Conservation (phyloP, 768 basidiomycete genomes). For the Amanita brunnescens region DNA sequence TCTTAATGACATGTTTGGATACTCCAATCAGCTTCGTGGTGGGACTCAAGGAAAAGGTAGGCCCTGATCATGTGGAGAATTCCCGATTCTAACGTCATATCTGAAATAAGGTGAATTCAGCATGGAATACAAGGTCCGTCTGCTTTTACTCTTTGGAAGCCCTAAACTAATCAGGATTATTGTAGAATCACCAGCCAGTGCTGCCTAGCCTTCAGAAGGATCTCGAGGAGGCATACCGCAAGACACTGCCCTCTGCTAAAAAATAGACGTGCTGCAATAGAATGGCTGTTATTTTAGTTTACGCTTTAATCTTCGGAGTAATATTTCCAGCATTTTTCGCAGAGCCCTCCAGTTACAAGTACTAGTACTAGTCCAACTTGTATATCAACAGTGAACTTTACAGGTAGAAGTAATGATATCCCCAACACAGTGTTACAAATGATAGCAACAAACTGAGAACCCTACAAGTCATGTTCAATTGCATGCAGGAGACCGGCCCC, state of each 20-base stretch:
- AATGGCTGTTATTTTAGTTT: not conserved
- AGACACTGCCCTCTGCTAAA: slow-evolving; percentile 61
- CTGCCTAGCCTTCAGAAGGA: slow-evolving; percentile 83
- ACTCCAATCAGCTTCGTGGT: slow-evolving; percentile 87
- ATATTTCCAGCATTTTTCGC: not conserved
- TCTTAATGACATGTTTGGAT: slow-evolving; percentile 97
- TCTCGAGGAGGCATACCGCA: slow-evolving; percentile 78
- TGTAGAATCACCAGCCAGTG: slow-evolving; percentile 72
- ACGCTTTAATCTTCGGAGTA: not conserved
- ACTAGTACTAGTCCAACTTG: no score
- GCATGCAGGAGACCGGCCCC: no score
- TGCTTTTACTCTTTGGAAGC: not conserved
- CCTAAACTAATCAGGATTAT: not conserved
- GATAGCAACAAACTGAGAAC: no score
- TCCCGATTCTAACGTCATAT: not conserved
- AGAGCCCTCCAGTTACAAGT: not conserved
- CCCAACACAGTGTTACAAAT: no score
- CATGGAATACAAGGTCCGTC: slow-evolving; percentile 63
- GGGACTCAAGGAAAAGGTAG: slow-evolving; percentile 90
- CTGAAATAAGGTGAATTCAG: slow-evolving; percentile 56
- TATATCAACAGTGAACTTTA: no score
- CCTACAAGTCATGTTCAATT: no score
- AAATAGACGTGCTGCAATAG: slow-evolving; percentile 36
- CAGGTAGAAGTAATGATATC: no score
- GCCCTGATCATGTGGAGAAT: not conserved